phyloP scores from a whole-genome alignment of 1,284 basidiomycete species.

The Sphaerobolus stellatus region DNA sequence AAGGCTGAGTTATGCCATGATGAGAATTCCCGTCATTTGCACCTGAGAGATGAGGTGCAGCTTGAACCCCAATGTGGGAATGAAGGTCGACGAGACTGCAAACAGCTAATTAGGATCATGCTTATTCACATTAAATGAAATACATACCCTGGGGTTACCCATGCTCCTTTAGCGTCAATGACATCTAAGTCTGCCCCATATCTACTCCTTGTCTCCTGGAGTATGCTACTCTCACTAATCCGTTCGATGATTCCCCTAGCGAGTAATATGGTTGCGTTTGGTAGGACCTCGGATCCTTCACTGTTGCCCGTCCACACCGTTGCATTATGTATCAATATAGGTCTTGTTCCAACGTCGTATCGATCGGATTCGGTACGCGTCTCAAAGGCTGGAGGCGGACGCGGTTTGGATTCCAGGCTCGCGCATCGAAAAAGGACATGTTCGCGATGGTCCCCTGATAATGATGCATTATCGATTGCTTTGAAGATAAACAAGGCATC shows the following conservation, averaged over 20 bases:
- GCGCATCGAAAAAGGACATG: conserved; percentile 14
- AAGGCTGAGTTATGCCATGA: conserved; percentile 59
- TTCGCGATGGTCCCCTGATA: no score
- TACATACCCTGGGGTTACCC: conserved; percentile 66
- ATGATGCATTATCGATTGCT: no score
- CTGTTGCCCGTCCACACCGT: conserved; percentile 43
- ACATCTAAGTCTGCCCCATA: conserved; percentile 35
- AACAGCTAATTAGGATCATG: conserved; percentile 3
- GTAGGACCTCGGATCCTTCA: conserved; percentile 11
- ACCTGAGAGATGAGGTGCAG: conserved; percentile 57
- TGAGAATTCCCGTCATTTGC: conserved; percentile 50
- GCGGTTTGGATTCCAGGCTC: conserved; percentile 15
- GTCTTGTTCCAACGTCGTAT: conserved; percentile 36
- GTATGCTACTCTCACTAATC: conserved; percentile 41
- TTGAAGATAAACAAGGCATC: no score
- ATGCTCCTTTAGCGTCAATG: conserved; percentile 59
- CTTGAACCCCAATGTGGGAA: conserved; percentile 73
- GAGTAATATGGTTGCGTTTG: conserved; percentile 50
- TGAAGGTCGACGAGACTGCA: conserved; percentile 70
- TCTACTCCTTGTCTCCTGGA: conserved; percentile 25
- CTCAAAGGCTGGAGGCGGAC: conserved; percentile 29
- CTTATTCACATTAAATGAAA: conserved; percentile 30
- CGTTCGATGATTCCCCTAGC: conserved; percentile 55
- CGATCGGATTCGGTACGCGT: conserved; percentile 40
- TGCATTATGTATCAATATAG: conserved; percentile 45